Percentiles rank a stretch among this genome's conserved stretches.
Conservation (phyloP, 768 basidiomycete genomes). For the Porpolomopsis calyptriformis region DNA sequence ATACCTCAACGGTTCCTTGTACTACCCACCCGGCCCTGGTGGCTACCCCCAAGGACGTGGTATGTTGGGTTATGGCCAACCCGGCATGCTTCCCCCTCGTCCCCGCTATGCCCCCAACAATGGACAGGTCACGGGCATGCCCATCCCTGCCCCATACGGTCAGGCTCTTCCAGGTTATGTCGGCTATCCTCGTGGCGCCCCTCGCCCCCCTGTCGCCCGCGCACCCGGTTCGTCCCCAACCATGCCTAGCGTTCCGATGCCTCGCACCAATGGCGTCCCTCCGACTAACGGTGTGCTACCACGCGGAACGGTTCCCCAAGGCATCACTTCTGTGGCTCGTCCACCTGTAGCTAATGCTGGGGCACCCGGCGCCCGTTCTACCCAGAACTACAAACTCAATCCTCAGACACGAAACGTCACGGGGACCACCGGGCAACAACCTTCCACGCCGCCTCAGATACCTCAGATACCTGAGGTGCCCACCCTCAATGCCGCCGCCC, state of each 20-base stretch:
- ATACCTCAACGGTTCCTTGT: slow-evolving; percentile 79
- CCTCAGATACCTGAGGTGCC: slow-evolving; percentile 30
- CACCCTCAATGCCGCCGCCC: slow-evolving; percentile 37
- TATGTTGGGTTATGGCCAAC: slow-evolving; percentile 75
- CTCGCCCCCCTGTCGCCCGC: slow-evolving; percentile 54
- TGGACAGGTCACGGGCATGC: slow-evolving; percentile 66
- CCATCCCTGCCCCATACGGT: slow-evolving; percentile 61
- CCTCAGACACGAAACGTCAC: slow-evolving; percentile 25
- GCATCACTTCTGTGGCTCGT: slow-evolving; percentile 32
- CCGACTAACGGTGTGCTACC: slow-evolving; percentile 37
- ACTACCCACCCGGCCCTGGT: slow-evolving; percentile 72
- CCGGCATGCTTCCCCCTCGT: slow-evolving; percentile 81
- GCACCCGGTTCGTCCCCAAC: slow-evolving; percentile 65
- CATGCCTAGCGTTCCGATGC: slow-evolving; percentile 48
- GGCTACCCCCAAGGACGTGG: slow-evolving; percentile 73
- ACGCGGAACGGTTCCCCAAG: slow-evolving; percentile 40
- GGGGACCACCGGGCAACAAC: slow-evolving; percentile 31
- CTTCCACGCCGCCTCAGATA: slow-evolving; percentile 24
- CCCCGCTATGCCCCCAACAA: slow-evolving; percentile 69
- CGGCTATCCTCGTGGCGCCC: slow-evolving; percentile 44
- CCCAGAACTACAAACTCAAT: slow-evolving; percentile 24
- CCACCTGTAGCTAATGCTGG: slow-evolving; percentile 31
- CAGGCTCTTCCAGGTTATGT: slow-evolving; percentile 65
- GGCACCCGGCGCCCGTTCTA: slow-evolving; percentile 30
- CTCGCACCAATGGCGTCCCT: slow-evolving; percentile 55